Base-by-base conservation (phyloP, 306 rosid genomes). In the Ammopiptanthus mongolicus region DNA sequence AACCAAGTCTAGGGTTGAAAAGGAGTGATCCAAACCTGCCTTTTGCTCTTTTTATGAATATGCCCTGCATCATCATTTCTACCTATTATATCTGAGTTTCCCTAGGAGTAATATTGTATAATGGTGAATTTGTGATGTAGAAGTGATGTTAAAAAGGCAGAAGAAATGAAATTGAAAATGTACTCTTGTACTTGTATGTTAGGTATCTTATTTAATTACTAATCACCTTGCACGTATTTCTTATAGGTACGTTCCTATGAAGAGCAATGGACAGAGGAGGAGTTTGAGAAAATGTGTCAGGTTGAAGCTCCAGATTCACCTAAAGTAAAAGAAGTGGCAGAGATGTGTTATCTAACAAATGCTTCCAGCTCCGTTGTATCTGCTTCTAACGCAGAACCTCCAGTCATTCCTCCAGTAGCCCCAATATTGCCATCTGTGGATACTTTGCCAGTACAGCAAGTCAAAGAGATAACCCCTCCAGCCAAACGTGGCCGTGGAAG, bases 261-360 rank as follows among this genome's bases (percentile, higher is more conserved):
- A 86, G 99, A 96, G 82, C 98, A 96, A 83, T 96, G 94, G 98
- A 96, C 99, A 37, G 99, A 96, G 77, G 99, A 96, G 80, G 99
- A 96, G 80, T 96, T 96, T 80, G 99, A 96, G 83, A 96, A 90
- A 83, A 34, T 96, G 90, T 96, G 99, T 90, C 89, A 96, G 85
- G 87, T 42, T 28, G 99, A 96, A 48, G 46, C 89, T 50, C 86
- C 92, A 17, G 97, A 80, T 37, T 92, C 96, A 56, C 93, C 94
- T 14, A 89, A 84, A 81, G 47, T 58, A 31, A 90, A 84, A 78
- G 98, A 91, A 65, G 67, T 33, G 65, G 61, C 41, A 22, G 91
- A 87, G 47, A 39, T 69, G 66, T 81, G 78, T 76, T 19, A 70
- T 72, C 80, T 75, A 36, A 52, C 73, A n/a, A 86, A 75, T 83